These are phyloP conservation scores for Elsinoe necatrix DNA, from an alignment of 2,329 filamentous ascomycete species.

Conservation along the genomic window DNA sequence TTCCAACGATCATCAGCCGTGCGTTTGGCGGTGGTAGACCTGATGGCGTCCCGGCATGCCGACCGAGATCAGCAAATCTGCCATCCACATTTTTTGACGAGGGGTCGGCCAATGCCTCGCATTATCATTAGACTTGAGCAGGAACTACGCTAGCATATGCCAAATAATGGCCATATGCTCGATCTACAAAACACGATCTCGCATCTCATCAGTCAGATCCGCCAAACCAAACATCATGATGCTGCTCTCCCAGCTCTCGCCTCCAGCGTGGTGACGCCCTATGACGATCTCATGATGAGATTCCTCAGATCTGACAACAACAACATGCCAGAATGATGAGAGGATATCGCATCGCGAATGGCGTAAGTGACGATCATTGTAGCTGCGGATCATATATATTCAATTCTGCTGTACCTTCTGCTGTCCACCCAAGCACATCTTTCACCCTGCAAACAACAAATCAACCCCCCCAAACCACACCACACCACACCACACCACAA, in stretches of 20 bases:
- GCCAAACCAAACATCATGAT: neutral
- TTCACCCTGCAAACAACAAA: neutral
- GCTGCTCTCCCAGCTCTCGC: neutral
- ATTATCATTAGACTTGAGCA: neutral
- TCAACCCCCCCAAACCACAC: neutral
- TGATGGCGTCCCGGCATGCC: neutral
- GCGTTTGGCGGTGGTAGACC: neutral
- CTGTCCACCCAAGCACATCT: neutral
- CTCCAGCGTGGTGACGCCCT: neutral
- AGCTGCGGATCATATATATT: neutral
- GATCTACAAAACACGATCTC: neutral
- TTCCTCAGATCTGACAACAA: conserved; percentile 2
- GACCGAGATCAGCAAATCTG: neutral
- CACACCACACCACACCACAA: conserved; percentile 13
- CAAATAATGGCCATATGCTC: neutral
- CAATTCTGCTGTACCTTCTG: neutral
- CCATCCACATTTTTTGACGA: neutral
- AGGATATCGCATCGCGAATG: neutral
- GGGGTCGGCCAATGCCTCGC: neutral
- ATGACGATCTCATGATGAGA: conserved; percentile 14
- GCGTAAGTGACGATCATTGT: conserved; percentile 1
- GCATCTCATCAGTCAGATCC: neutral
- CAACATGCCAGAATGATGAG: neutral
- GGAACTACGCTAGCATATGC: neutral
- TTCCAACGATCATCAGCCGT: neutral